A percentile compares a stretch with the other conserved stretches of the same genome.
Conservation (phyloP, 1,284 basidiomycete species). For the Coniferiporia sulphurascens region DNA sequence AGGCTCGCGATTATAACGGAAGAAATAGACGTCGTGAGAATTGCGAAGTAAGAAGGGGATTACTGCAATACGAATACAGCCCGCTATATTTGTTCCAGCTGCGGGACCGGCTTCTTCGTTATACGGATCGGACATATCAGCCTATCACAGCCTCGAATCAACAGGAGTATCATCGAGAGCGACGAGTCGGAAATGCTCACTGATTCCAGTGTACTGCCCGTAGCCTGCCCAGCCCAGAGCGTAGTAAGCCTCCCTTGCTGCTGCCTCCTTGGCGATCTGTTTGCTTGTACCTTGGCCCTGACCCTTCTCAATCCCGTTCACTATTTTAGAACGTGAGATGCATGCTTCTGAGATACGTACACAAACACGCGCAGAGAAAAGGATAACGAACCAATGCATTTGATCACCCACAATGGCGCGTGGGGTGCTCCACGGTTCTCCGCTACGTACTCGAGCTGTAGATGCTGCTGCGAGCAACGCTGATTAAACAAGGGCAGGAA, state of each 20-base stretch:
- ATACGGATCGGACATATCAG: neutral
- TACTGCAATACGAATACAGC: neutral
- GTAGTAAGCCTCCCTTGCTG: slow-evolving; percentile 22
- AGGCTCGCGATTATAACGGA: neutral
- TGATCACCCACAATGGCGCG: slow-evolving; percentile 58
- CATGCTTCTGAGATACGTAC: neutral
- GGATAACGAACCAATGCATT: slow-evolving; percentile 45
- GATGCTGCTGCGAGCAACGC: slow-evolving; percentile 56
- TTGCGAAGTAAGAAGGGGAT: too few relatives aligned
- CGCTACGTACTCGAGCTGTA: slow-evolving; percentile 55
- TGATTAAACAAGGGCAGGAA: slow-evolving; percentile 64
- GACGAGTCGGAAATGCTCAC: neutral
- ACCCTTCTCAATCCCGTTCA: slow-evolving; percentile 22
- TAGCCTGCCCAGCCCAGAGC: slow-evolving; percentile 16
- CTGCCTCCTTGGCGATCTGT: slow-evolving; percentile 25
- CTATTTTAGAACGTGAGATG: slow-evolving; percentile 11
- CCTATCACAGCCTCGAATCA: neutral
- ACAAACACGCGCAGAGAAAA: neutral
- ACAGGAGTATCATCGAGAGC: neutral
- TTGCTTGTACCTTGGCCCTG: slow-evolving; percentile 22
- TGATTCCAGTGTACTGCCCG: neutral
- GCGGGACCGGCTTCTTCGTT: neutral
- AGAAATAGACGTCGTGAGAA: neutral
- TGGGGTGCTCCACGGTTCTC: slow-evolving; percentile 58
- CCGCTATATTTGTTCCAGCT: neutral